These are phyloP conservation scores for Chalara sp. DNA, from an alignment of 2,329 filamentous ascomycete genomes.

Conservation along the genomic window DNA sequence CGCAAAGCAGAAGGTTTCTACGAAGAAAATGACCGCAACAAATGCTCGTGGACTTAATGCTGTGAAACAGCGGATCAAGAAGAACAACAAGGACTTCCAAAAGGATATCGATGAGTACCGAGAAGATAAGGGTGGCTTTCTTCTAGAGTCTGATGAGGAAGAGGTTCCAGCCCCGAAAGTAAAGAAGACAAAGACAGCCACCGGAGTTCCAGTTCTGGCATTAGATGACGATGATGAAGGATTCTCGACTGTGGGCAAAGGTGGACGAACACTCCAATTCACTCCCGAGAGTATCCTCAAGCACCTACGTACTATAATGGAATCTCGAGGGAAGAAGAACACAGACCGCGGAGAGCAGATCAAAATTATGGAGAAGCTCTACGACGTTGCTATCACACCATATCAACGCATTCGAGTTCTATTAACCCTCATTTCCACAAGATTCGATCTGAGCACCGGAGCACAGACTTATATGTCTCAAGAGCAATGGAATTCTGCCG, in stretches of 20 bases:
- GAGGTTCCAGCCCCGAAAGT: slow-evolving; percentile 42
- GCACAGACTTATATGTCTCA: slow-evolving; percentile 78
- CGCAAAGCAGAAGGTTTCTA: slow-evolving; percentile 89
- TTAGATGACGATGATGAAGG: slow-evolving; percentile 68
- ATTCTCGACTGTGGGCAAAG: slow-evolving; percentile 82
- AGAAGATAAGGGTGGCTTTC: slow-evolving; percentile 77
- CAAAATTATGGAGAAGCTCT: slow-evolving; percentile 91
- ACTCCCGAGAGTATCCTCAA: slow-evolving; percentile 98
- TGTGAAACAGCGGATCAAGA: slow-evolving; percentile 97
- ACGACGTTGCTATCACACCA: slow-evolving; percentile 80
- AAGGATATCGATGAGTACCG: slow-evolving; percentile 82
- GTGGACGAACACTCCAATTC: slow-evolving; percentile 83
- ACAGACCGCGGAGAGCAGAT: slow-evolving; percentile 94
- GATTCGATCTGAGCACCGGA: slow-evolving; percentile 86
- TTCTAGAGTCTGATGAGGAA: slow-evolving; percentile 78
- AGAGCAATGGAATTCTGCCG: slow-evolving; percentile 94
- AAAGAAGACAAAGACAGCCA: slow-evolving; percentile 44
- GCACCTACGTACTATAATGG: slow-evolving; percentile 85
- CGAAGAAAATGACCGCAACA: slow-evolving; percentile 98
- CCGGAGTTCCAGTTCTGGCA: slow-evolving; percentile 43
- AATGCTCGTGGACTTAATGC: slow-evolving; percentile 92
- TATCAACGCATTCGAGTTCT: slow-evolving; percentile 94
- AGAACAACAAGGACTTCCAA: slow-evolving; percentile 94
- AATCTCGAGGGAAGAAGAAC: slow-evolving; percentile 98
- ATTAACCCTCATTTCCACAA: slow-evolving; percentile 82